These are phyloP conservation scores for Trypanosoma grayi DNA, from an alignment of 208 protist genomes.

Conservation along the genomic window DNA sequence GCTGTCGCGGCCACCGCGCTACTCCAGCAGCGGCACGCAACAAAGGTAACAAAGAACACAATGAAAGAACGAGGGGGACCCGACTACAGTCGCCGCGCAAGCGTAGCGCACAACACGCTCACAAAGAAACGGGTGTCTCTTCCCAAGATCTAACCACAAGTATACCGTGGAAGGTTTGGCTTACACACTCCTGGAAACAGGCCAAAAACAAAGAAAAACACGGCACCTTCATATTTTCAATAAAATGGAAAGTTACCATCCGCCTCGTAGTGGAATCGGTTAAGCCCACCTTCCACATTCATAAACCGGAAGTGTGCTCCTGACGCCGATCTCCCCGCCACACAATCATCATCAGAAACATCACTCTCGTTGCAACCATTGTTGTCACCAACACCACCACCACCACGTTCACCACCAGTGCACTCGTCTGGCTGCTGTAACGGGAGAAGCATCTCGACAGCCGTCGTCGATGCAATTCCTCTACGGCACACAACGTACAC, in stretches of 20 bases:
- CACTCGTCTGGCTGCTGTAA: neutral
- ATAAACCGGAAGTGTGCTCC: constrained; percentile 18
- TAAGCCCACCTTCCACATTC: constrained; percentile 86
- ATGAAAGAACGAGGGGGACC: no score
- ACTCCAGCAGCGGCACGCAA: no score
- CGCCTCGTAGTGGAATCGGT: constrained; percentile 56
- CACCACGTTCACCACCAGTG: no score
- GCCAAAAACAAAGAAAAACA: constrained; percentile 3
- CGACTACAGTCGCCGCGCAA: no score
- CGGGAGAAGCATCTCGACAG: constrained; percentile 42
- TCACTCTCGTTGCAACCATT: neutral
- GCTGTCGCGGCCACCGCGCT: no score
- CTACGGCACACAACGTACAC: constrained; percentile 78
- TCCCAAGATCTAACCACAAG: no score
- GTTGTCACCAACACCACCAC: no score
- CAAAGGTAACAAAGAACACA: no score
- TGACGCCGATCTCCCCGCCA: neutral
- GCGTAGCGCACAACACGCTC: no score
- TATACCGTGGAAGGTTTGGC: no score
- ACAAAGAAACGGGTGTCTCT: no score
- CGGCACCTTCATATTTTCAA: constrained; percentile 21
- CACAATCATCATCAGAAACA: neutral
- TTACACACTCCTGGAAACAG: no score
- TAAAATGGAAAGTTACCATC: constrained; percentile 68
- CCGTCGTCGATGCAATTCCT: constrained; percentile 62